Evolutionary conservation across 139 green algal genomes (phyloP), one percentile per base, ranked within the genome.

Genomic region (Parachlorella kessleri): DNA sequence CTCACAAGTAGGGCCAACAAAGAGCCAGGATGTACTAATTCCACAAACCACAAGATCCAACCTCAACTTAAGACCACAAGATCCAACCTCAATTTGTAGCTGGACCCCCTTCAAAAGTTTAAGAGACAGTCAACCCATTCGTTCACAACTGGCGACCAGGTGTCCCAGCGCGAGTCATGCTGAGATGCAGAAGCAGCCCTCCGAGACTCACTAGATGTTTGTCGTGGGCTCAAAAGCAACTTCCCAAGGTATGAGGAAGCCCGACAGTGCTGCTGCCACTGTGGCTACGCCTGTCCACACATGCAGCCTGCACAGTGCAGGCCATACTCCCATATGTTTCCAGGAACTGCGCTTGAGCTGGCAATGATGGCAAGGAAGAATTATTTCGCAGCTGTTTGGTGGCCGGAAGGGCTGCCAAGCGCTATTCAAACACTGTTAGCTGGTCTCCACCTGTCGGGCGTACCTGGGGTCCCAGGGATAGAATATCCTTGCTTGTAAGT

Each of bases 171-270:
- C n/a, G n/a, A n/a, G n/a, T n/a, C n/a, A n/a, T n/a, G n/a, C n/a
- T n/a, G n/a, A n/a, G n/a, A n/a, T n/a, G n/a, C n/a, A n/a, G n/a
- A n/a, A n/a, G n/a, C n/a, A n/a, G n/a, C n/a, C n/a, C n/a, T n/a
- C n/a, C n/a, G 48, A 59, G 14, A 59, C 14, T 14, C 14, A 59
- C 14, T 79, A 79, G 26, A 71, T 38, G 7, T 72, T 18, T 28
- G 38, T 37, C 0, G 37, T 32, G 30, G 59, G 59, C n/a, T 55
- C 18, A 6, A 79, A 71, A 5, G 73, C 73, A 1, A 79, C 59
- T 30, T 79, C 72, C 72, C 53, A 77, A 37, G 72, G 72, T 18
- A 77, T 68, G 21, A 77, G 4, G 48, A 77, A 77, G 72, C 72
- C 72, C 28, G 72, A 48, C 9, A 68, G 21, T 6, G 53, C 72